Evolutionary conservation across 2,329 filamentous ascomycete species (phyloP).

Genomic region (Ascochyta koolunga): DNA sequence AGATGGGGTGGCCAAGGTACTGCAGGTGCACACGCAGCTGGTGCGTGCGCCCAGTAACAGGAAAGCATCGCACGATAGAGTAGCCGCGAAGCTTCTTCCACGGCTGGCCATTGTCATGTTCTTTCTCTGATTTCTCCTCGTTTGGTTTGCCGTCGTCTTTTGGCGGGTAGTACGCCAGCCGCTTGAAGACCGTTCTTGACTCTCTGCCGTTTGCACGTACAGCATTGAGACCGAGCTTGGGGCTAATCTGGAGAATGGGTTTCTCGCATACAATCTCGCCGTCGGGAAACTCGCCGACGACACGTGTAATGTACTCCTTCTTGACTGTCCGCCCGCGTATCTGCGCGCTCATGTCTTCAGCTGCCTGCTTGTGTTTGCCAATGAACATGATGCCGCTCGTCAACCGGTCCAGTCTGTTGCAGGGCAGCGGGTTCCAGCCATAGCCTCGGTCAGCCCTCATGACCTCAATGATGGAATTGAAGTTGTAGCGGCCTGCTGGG

Average conservation of each 20-base stretch:
- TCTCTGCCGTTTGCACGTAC: conserved; percentile 93
- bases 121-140: conserved; percentile 23
- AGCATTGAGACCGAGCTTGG: conserved; percentile 90
- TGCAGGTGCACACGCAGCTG: conserved; percentile 95
- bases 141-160: conserved; percentile 29
- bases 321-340: conserved; percentile 81
- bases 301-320: conserved; percentile 94
- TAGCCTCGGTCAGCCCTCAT: conserved; percentile 75
- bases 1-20: conserved; percentile 91
- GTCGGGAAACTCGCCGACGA: conserved; percentile 89
- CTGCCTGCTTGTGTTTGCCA: conserved; percentile 81
- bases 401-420: conserved; percentile 90
- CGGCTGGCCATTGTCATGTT: conserved; percentile 46
- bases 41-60: conserved; percentile 91
- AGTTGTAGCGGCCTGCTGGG: conserved; percentile 92
- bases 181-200: conserved; percentile 88
- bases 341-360: conserved; percentile 76
- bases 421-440: conserved; percentile 70
- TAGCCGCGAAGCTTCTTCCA: conserved; percentile 73
- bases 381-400: conserved; percentile 99
- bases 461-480: conserved; percentile 93
- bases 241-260: conserved; percentile 91
- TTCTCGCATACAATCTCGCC: conserved; percentile 91
- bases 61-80: conserved; percentile 91
- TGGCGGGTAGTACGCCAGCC: conserved; percentile 87